Percentiles rank a stretch among this genome's conserved stretches.
Evolutionary conservation across 2,329 filamentous ascomycete species (phyloP).

Genomic region (Paecilomyces formosus): DNA sequence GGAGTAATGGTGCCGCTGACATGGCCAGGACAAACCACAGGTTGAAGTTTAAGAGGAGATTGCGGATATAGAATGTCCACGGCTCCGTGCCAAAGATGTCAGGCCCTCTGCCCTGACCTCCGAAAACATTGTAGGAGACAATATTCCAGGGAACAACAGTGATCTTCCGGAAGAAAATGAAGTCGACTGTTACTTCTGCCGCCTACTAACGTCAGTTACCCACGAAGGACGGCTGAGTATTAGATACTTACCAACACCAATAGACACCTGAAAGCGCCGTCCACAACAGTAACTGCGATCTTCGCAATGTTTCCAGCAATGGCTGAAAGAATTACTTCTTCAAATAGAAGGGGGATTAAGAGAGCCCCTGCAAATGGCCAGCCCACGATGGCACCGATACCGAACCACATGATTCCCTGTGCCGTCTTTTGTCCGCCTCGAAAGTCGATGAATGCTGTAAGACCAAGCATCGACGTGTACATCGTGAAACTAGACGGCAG

Average conservation of each 20-base stretch:
- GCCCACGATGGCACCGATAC: conserved; percentile 72
- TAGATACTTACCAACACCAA: conserved; percentile 58
- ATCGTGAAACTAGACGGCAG: conserved; percentile 94
- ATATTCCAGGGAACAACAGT: conserved; percentile 84
- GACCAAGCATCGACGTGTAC: conserved; percentile 82
- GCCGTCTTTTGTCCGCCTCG: conserved; percentile 70
- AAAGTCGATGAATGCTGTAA: conserved; percentile 88
- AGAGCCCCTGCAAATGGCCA: conserved; percentile 92
- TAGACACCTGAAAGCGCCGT: conserved; percentile 60
- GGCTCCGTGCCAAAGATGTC: conserved; percentile 93
- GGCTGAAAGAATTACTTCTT: conserved; percentile 58
- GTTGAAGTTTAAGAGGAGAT: conserved; percentile 90
- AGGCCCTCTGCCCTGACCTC: conserved; percentile 67
- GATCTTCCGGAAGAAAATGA: conserved; percentile 75
- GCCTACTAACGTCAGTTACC: conserved; percentile 42
- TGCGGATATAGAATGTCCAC: conserved; percentile 94
- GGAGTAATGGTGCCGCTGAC: conserved; percentile 63
- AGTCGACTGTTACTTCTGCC: conserved; percentile 64
- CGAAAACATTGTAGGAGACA: conserved; percentile 90
- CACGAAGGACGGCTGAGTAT: not conserved
- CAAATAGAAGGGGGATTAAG: conserved; percentile 68
- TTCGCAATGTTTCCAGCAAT: conserved; percentile 53
- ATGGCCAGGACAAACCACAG: conserved; percentile 82
- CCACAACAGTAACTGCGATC: conserved; percentile 53
- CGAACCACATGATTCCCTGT: conserved; percentile 84